phyloP scores from a whole-genome alignment of 768 basidiomycete species.

The Boletus coccyginus region DNA sequence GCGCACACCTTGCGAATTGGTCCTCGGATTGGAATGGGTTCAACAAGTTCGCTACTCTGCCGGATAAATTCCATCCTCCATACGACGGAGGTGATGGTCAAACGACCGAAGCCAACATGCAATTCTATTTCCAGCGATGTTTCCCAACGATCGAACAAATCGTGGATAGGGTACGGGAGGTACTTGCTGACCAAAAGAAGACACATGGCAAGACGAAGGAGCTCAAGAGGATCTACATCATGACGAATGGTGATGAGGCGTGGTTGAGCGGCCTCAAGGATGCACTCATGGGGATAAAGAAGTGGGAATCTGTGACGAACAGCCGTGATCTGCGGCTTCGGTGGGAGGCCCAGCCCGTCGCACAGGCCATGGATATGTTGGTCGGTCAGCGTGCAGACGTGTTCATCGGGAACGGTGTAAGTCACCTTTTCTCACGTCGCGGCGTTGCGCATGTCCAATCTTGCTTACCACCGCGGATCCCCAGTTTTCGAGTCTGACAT shows the following conservation, averaged over 20 bases:
- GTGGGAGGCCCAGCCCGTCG: constrained; percentile 55
- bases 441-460: neutral
- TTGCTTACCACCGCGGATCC: neutral
- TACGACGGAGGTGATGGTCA: constrained; percentile 15
- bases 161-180: constrained; percentile 33
- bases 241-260: constrained; percentile 56
- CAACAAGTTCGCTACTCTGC: constrained; percentile 50
- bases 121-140: constrained; percentile 46
- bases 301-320: constrained; percentile 50
- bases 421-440: constrained; percentile 24
- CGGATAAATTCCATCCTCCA: constrained; percentile 42
- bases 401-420: constrained; percentile 69
- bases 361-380: constrained; percentile 66
- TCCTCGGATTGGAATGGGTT: constrained; percentile 41
- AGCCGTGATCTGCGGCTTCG: constrained; percentile 53
- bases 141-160: constrained; percentile 52
- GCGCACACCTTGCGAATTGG: constrained; percentile 38
- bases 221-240: constrained; percentile 53
- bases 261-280: constrained; percentile 49
- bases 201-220: constrained; percentile 10
- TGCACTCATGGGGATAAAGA: constrained; percentile 35
- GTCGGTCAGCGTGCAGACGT: constrained; percentile 61
- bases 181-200: constrained; percentile 24
- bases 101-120: constrained; percentile 28
- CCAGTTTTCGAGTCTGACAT: constrained; percentile 48